These are phyloP conservation scores for Herpetospermum pedunculosum DNA, from an alignment of 306 rosid species.

Conservation along the genomic window DNA sequence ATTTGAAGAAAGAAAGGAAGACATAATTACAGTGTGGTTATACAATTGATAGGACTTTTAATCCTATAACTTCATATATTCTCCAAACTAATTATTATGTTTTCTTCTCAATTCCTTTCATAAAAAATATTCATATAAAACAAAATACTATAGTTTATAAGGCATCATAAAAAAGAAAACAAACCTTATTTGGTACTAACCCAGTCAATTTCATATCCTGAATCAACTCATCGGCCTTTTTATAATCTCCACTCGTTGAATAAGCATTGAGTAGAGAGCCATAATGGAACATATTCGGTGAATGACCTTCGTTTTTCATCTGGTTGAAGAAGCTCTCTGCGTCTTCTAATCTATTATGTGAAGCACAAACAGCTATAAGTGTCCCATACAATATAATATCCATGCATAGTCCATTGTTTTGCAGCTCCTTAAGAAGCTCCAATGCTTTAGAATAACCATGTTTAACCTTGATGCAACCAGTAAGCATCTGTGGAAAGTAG, in stretches of 20 bases:
- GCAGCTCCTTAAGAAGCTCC: conserved; percentile 65
- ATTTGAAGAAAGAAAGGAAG: not conserved
- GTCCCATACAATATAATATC: conserved; percentile 76
- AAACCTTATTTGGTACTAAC: conserved; percentile 93
- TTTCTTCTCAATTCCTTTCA: not conserved
- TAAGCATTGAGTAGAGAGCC: conserved; percentile 85
- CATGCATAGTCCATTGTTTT: conserved; percentile 39
- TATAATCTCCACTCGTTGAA: conserved; percentile 48
- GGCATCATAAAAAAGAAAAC: conserved; percentile 32
- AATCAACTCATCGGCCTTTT: conserved; percentile 57
- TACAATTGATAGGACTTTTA: not conserved
- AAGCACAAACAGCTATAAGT: conserved; percentile 78
- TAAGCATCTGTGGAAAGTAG: conserved; percentile 43
- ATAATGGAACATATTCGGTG: conserved; percentile 65
- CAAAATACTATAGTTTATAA: not conserved
- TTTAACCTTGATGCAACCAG: conserved; percentile 70
- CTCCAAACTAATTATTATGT: not conserved
- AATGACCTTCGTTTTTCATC: conserved; percentile 70
- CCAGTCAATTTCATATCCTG: conserved; percentile 71
- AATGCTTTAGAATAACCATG: conserved; percentile 65
- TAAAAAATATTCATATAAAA: not conserved
- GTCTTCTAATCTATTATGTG: conserved; percentile 60
- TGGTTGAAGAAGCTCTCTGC: conserved; percentile 64
- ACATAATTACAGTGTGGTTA: not conserved
- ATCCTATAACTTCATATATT: not conserved